phyloP scores from a whole-genome alignment of 441 rosid species.

The Jatropha multifida region DNA sequence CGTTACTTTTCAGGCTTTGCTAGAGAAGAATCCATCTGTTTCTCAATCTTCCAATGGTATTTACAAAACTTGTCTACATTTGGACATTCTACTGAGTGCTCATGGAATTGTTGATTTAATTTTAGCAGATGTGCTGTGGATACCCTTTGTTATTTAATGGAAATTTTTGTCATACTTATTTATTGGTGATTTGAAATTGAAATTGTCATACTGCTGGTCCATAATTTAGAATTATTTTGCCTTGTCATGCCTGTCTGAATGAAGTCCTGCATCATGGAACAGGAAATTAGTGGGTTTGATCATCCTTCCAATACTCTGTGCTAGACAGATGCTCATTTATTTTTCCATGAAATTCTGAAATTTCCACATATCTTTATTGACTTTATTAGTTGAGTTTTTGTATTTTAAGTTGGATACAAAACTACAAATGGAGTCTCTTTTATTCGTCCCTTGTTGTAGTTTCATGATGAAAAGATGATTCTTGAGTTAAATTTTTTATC shows the following conservation, averaged over 20 bases:
- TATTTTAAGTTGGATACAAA: background rate
- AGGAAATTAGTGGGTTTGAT: background rate
- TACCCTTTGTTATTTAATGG: background rate
- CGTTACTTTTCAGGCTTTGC: slow-evolving; percentile 56
- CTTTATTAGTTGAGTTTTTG: background rate
- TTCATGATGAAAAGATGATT: background rate
- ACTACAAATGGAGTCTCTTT: background rate
- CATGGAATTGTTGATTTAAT: background rate
- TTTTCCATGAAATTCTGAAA: background rate
- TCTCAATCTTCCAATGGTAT: slow-evolving; percentile 65
- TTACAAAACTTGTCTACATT: slow-evolving; percentile 3
- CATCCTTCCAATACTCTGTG: background rate
- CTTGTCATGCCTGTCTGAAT: background rate
- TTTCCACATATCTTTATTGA: background rate
- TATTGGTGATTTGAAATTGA: background rate
- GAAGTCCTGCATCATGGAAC: background rate
- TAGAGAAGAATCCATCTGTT: slow-evolving; percentile 74
- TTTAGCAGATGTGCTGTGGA: background rate
- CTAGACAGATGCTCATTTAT: background rate
- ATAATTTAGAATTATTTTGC: background rate
- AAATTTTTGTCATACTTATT: background rate
- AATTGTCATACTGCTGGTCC: background rate
- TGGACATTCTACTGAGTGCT: background rate
- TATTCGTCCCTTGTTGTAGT: background rate
- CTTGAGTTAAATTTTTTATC: background rate